A percentile compares a stretch with the other conserved stretches of the same genome.
These are phyloP conservation scores for Discostella pseudostelligera DNA, from an alignment of 108 stramenopile species.

Conservation along the genomic window DNA sequence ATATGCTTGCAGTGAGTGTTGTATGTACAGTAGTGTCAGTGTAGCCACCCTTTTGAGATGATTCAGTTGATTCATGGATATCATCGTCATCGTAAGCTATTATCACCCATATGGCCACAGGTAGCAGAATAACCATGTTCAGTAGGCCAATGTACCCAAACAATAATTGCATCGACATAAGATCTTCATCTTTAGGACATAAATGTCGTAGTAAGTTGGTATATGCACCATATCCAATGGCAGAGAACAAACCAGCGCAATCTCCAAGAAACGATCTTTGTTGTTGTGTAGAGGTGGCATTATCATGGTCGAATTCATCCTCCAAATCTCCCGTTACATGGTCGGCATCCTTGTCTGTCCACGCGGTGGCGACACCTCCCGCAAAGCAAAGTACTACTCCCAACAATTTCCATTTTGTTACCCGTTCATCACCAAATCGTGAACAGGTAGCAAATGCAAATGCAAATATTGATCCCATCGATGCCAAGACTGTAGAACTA, in stretches of 20 bases:
- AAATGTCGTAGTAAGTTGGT: conserved; percentile 69
- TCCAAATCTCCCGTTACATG: conserved; percentile 1
- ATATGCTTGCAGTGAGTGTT: conserved; percentile 54
- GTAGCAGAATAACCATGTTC: conserved; percentile 66
- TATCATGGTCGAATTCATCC: neutral
- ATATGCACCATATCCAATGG: conserved; percentile 84
- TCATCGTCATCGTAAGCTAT: conserved; percentile 16
- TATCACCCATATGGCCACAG: conserved; percentile 60
- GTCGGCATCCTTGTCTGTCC: conserved; percentile 46
- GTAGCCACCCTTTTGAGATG: conserved; percentile 1
- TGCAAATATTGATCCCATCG: conserved; percentile 92
- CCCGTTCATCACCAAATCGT: conserved; percentile 59
- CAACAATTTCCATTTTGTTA: conserved; percentile 51
- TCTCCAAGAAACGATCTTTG: conserved; percentile 58
- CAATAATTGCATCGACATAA: conserved; percentile 87
- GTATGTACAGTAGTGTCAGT: neutral
- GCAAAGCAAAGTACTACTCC: conserved; percentile 72
- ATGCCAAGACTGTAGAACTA: conserved; percentile 88
- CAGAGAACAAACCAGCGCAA: conserved; percentile 70
- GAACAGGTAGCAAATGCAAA: conserved; percentile 78
- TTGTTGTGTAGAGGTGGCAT: conserved; percentile 3
- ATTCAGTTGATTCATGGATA: conserved; percentile 16
- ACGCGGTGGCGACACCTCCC: conserved; percentile 66
- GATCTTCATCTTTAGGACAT: conserved; percentile 71
- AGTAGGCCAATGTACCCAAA: conserved; percentile 91